Evolutionary conservation across 2,329 filamentous ascomycete species (phyloP), one percentile per base, ranked within the genome.

Genomic region (Cladosporium sp.): DNA sequence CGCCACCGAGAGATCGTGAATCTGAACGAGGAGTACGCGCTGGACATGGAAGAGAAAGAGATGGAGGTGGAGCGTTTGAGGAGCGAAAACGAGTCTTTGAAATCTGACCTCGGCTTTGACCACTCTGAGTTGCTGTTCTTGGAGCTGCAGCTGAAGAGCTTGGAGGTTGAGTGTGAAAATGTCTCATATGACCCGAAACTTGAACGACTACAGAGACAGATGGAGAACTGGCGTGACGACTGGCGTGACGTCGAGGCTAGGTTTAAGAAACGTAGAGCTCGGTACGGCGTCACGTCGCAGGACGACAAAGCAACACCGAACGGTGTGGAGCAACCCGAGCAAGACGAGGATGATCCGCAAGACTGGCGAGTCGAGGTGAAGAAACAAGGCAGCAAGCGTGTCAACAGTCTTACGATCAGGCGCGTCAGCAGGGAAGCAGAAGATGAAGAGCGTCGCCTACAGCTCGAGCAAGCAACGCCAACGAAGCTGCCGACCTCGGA

Each of bases 41-140:
- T 54, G 22, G 58, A 65, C 28, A 59, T 68, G 11, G 65, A 67
- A 41, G 61, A 66, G 14, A 57, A 61, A 42, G 62, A 68, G 41
- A 56, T 55, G 40, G 63, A 67, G 49, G 58, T 64, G 13, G 57
- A 67, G 43, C 55, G 56, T 11, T 56, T 72, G 8, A 62, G 64
- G 28, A 62, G 66, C 9, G 67, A 71, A 56, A 72, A 71, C 49
- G 68, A 71, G 46, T 59, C 60, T 9, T 57, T 73, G 44, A 62
- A 64, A 40, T 58, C 63, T 2, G 68, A 71, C 50, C 58, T 72
- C 14, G 67, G 63, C 28, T 67, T 70, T 56, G 68, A 70, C 48
- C 65, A 70, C 51, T 66, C 63, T 46, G 68, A 71, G 51, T 59
- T 72, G 16, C 61, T 72, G 35, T 70, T 66, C 49, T 55, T 72